These are phyloP conservation scores for Delonix regia DNA, from an alignment of 306 rosid genomes.

Conservation along the genomic window DNA sequence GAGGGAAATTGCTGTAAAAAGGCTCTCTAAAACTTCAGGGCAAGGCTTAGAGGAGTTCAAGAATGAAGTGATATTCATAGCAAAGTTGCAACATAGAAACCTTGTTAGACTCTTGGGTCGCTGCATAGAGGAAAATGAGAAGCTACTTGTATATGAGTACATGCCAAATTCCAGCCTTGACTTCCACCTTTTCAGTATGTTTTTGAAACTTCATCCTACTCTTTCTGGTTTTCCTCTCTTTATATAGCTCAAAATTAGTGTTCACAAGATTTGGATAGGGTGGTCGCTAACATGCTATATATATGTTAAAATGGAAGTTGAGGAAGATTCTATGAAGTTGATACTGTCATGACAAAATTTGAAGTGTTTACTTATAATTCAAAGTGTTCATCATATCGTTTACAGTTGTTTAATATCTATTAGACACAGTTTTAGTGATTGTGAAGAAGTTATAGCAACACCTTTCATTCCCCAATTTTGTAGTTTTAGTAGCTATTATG, in stretches of 20 bases:
- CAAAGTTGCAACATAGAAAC: constrained; percentile 59
- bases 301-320: no score
- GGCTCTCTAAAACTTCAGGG: constrained; percentile 51
- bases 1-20: constrained; percentile 57
- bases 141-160: no score
- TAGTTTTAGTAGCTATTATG: neutral
- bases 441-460: neutral
- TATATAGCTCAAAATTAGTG: no score
- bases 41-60: constrained; percentile 65
- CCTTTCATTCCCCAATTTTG: neutral
- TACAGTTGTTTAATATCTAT: no score
- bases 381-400: no score
- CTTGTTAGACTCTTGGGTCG: constrained; percentile 65
- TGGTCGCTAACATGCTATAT: no score
- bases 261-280: no score
- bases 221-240: no score
- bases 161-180: constrained; percentile 63
- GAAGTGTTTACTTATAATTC: no score
- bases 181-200: constrained; percentile 50
- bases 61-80: constrained; percentile 53
- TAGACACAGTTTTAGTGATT: no score
- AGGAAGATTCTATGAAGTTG: no score
- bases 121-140: constrained; percentile 56
- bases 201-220: neutral
- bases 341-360: no score